Percentiles rank a stretch among this genome's conserved stretches.
phyloP scores from a whole-genome alignment of 176 grass and related monocot genomes.

The Metroxylon sagu region DNA sequence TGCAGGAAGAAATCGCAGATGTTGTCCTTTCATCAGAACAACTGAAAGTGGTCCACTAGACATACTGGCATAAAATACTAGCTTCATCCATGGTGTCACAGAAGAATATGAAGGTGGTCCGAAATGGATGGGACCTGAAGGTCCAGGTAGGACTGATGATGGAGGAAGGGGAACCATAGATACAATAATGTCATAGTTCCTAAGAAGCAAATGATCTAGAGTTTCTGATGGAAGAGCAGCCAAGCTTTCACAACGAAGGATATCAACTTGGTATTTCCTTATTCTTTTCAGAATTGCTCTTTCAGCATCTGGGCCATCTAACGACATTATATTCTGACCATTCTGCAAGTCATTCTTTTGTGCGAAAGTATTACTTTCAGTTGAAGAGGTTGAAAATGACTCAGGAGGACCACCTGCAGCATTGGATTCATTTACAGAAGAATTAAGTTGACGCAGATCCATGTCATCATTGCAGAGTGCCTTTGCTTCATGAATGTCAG shows the following conservation, averaged over 20 bases:
- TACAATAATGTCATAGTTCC: constrained; percentile 93
- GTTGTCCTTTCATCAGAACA: constrained; percentile 90
- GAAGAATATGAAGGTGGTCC: constrained; percentile 87
- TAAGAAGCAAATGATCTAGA: constrained; percentile 71
- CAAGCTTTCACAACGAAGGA: constrained; percentile 95
- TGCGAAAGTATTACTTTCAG: constrained; percentile 22
- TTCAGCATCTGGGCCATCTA: constrained; percentile 33
- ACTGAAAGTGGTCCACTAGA: constrained; percentile 76
- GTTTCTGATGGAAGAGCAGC: constrained; percentile 80
- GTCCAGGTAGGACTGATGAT: constrained; percentile 73
- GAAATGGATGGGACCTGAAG: constrained; percentile 80
- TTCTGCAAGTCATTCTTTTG: constrained; percentile 13
- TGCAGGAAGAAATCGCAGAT: constrained; percentile 70
- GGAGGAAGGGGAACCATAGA: constrained; percentile 94
- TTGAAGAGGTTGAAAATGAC: constrained; percentile 6
- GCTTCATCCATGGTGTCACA: constrained; percentile 97
- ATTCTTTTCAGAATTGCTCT: constrained; percentile 41
- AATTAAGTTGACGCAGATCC: constrained; percentile 12
- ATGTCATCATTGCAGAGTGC: constrained; percentile 18
- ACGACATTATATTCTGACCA: constrained; percentile 3
- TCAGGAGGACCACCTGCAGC: constrained; percentile 16
- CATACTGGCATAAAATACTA: constrained; percentile 70
- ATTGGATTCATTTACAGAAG: constrained; percentile 23
- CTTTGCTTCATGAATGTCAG: constrained; percentile 8
- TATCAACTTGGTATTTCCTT: constrained; percentile 92